A percentile compares a stretch with the other conserved stretches of the same genome.
Conservation (phyloP, 176 grass and related monocot species). For the Saccharum officinarum region DNA sequence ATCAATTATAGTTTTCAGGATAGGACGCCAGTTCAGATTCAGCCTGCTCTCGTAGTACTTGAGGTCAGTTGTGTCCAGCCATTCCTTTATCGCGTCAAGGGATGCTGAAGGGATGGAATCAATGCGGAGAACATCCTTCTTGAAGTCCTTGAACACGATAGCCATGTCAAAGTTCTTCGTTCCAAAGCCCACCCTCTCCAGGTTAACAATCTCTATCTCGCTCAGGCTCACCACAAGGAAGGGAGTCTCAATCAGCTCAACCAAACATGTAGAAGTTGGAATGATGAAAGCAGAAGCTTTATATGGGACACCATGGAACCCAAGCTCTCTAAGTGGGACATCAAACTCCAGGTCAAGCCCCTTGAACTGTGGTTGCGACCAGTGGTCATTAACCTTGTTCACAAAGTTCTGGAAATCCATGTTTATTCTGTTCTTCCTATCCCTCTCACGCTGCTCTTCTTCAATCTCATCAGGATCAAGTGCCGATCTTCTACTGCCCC, state of each 20-base stretch:
- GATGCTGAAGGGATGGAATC: no score
- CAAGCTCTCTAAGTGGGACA: slow-evolving; percentile 73
- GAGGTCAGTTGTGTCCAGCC: no score
- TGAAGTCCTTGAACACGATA: no score
- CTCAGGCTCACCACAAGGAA: slow-evolving; percentile 51
- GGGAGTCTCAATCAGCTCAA: slow-evolving; percentile 73
- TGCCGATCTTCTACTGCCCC: slow-evolving; percentile 58
- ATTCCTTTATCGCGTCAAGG: no score
- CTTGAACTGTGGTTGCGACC: slow-evolving; percentile 73
- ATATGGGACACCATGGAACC: slow-evolving; percentile 80
- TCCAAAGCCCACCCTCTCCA: no score
- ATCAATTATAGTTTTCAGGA: no score
- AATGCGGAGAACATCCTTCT: no score
- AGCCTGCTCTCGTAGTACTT: no score
- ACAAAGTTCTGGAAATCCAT: slow-evolving; percentile 71
- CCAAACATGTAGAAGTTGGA: slow-evolving; percentile 79
- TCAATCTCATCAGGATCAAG: slow-evolving; percentile 95
- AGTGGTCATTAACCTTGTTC: slow-evolving; percentile 70
- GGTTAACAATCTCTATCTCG: no score
- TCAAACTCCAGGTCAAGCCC: slow-evolving; percentile 72
- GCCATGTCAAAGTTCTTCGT: no score
- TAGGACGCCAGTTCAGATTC: no score
- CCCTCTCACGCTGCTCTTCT: slow-evolving; percentile 88
- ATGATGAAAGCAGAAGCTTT: slow-evolving; percentile 60
- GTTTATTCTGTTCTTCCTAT: slow-evolving; percentile 69